Evolutionary conservation across 2,329 filamentous ascomycete species (phyloP), one percentile per base, ranked within the genome.

Genomic region (Ilyonectria robusta): DNA sequence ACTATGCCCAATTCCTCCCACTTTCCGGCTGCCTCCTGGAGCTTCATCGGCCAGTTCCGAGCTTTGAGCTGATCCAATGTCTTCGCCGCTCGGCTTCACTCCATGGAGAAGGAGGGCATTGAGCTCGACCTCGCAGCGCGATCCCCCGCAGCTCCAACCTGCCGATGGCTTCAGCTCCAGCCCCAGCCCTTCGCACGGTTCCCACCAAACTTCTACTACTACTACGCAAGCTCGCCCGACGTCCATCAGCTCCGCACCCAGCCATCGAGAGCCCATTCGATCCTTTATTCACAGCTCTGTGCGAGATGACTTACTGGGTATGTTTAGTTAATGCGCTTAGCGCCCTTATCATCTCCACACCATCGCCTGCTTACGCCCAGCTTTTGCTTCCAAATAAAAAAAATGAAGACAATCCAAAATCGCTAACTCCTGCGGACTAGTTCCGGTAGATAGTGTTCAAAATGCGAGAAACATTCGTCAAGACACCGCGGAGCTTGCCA

Each of bases 401-500:
- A 26, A 26, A 26, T 26, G 23, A 26, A 26, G 23, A 26, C 23
- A 26, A 26, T 26, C 23, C 23, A 26, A 26, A 26, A 26, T 26
- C 23, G 23, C 23, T 8, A 8, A 11, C 13, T 46, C 26, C 21
- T 56, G 29, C 62, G 55, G 57, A 65, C 44, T 4, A 88, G 86
- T 82, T 46, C 85, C 86, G 19, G 77, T 88, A 81, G 93, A 95
- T 77, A 92, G 89, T 72, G 87, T 89, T n/a, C 89, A 93, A 73
- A 93, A 93, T 79, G 92, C 93, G 37, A 89, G 91, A 66, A 93
- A 91, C 71, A 92, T 97, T 46, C 91, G 94, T 70, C 92, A 96
- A 81, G 92, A 96, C 77, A 97, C 94, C 2, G 93, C 94, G 59
- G 94, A 97, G 81, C 86, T 97, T 64, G 94, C 94, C 47, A 94